These are phyloP conservation scores for Phytophthora citricola DNA, from an alignment of 352 stramenopile species.

Conservation along the genomic window DNA sequence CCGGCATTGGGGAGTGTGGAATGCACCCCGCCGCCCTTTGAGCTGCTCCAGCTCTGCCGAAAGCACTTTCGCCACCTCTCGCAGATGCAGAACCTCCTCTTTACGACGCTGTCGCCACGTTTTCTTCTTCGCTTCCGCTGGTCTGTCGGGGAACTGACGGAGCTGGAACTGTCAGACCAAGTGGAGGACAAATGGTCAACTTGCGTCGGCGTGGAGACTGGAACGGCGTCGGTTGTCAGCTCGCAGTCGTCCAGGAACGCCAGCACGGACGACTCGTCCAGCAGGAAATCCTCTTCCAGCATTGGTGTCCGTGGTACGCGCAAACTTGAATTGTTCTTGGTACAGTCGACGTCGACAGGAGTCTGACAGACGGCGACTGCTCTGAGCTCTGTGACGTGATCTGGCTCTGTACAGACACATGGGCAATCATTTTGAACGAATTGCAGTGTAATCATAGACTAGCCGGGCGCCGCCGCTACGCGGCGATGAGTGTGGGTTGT, in stretches of 20 bases:
- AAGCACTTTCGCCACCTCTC: constrained; percentile 31
- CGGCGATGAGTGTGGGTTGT: no score
- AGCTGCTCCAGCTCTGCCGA: constrained; percentile 20
- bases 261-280: constrained; percentile 37
- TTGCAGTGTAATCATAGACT: constrained; percentile 9
- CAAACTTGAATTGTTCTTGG: constrained; percentile 16
- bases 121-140: constrained; percentile 19
- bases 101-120: constrained; percentile 36
- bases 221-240: neutral
- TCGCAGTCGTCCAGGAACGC: constrained; percentile 34
- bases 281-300: constrained; percentile 25
- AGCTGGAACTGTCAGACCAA: constrained; percentile 20
- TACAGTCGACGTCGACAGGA: constrained; percentile 8
- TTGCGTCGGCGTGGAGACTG: neutral
- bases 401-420: constrained; percentile 2
- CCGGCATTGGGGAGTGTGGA: constrained; percentile 20
- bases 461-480: no score
- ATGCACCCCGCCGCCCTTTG: constrained; percentile 24
- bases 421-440: constrained; percentile 31
- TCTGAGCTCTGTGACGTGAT: constrained; percentile 13
- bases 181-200: constrained; percentile 1
- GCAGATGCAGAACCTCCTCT: constrained; percentile 25
- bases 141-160: constrained; percentile 3
- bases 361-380: neutral
- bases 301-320: neutral